These are phyloP conservation scores for carrot (Daucus carota) DNA, from an alignment of 129 eudicot genomes.

Conservation along the genomic window DNA sequence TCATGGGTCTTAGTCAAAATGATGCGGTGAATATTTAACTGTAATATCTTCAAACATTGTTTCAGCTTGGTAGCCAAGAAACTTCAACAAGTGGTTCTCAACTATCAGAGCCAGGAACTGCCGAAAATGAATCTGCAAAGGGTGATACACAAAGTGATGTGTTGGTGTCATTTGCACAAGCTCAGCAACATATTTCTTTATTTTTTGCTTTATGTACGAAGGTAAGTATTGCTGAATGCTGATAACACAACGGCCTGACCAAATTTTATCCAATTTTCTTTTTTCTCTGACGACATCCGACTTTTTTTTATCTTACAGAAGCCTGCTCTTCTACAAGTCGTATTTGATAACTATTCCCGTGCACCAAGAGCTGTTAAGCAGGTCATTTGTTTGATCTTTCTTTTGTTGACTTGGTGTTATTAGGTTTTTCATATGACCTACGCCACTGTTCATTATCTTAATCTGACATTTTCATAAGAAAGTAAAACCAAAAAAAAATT, in stretches of 20 bases:
- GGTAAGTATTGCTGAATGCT: constrained; percentile 32
- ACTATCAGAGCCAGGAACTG: constrained; percentile 47
- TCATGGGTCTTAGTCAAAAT: background rate
- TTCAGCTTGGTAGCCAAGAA: constrained; percentile 66
- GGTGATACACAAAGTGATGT: constrained; percentile 42
- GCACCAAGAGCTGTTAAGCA: constrained; percentile 78
- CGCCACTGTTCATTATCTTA: background rate
- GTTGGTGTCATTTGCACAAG: constrained; percentile 46
- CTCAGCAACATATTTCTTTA: constrained; percentile 71
- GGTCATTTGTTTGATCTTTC: constrained; percentile 29
- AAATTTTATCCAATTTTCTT: background rate
- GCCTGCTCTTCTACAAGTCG: constrained; percentile 81
- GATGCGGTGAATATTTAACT: background rate
- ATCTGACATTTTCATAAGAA: background rate
- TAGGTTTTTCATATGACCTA: background rate
- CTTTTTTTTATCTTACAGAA: constrained; percentile 43
- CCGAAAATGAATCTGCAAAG: constrained; percentile 30
- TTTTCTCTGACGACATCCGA: background rate
- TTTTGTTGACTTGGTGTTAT: background rate
- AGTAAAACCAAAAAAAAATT: background rate
- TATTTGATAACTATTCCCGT: constrained; percentile 63
- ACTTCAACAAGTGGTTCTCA: constrained; percentile 82
- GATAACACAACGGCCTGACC: constrained; percentile 2
- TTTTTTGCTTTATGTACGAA: constrained; percentile 81
- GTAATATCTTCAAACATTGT: background rate